Conservation (phyloP, 106 monocot genomes). For the Phalaenopsis equestris region DNA sequence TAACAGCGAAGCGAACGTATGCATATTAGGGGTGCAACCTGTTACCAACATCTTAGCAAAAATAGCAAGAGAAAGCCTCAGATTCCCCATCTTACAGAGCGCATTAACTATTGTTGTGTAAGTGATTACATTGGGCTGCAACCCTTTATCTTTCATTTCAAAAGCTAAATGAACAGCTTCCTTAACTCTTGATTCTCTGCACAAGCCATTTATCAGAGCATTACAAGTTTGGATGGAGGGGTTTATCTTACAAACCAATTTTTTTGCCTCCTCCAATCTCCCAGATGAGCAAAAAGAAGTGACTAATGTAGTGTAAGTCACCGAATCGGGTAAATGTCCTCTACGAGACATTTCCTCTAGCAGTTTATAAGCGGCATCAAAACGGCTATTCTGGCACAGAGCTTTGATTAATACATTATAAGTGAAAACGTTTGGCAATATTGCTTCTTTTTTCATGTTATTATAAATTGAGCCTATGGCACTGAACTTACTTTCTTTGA, state of each 20-base stretch:
- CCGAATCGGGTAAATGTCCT: slow-evolving; percentile 56
- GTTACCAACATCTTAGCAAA: slow-evolving; percentile 50
- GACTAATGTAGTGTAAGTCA: slow-evolving; percentile 68
- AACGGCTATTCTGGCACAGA: slow-evolving; percentile 55
- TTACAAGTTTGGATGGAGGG: slow-evolving; percentile 42
- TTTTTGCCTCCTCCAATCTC: slow-evolving; percentile 48
- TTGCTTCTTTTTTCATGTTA: slow-evolving; percentile 73
- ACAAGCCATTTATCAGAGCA: slow-evolving; percentile 61
- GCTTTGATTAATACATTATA: slow-evolving; percentile 80
- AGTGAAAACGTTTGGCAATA: slow-evolving; percentile 72
- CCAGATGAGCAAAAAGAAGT: slow-evolving; percentile 40
- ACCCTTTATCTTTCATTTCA: slow-evolving; percentile 42
- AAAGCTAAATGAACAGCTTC: slow-evolving; percentile 44
- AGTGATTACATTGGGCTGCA: slow-evolving; percentile 64
- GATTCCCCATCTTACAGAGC: slow-evolving; percentile 38
- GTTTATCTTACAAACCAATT: slow-evolving; percentile 24
- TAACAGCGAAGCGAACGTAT: slow-evolving; percentile 55
- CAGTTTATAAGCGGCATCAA: slow-evolving; percentile 60
- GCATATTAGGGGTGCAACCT: slow-evolving; percentile 52
- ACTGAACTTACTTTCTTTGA: slow-evolving; percentile 43
- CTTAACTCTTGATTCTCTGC: slow-evolving; percentile 27
- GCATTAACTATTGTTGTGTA: slow-evolving; percentile 65
- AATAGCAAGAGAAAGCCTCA: slow-evolving; percentile 45
- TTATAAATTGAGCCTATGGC: slow-evolving; percentile 46
- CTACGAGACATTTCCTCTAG: slow-evolving; percentile 62